These are phyloP conservation scores for Aurifilum marmelostoma DNA, from an alignment of 2,329 filamentous ascomycete genomes.

Conservation along the genomic window DNA sequence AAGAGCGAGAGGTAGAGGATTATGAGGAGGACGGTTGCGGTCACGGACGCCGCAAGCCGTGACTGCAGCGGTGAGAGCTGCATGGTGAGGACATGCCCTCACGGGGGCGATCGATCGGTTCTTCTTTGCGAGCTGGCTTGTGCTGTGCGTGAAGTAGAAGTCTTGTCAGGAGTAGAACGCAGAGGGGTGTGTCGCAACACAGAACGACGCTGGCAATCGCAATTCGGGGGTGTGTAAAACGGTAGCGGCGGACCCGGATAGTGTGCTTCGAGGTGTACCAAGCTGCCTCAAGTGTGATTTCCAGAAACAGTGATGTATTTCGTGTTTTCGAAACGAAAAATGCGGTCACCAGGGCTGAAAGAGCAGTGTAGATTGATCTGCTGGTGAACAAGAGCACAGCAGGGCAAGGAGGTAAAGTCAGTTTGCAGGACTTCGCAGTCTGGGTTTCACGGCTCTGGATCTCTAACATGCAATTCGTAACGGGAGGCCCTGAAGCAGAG, in stretches of 20 bases:
- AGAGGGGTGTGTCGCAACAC: neutral
- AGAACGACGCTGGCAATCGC: neutral
- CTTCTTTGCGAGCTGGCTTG: neutral
- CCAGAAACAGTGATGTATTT: neutral
- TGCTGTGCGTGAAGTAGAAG: neutral
- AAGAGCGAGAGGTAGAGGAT: conserved; percentile 64
- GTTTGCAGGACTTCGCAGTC: conserved; percentile 20
- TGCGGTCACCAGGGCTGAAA: neutral
- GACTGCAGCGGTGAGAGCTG: conserved; percentile 71
- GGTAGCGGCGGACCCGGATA: neutral
- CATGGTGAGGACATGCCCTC: conserved; percentile 53
- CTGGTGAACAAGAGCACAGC: conserved; percentile 6
- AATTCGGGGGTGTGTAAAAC: neutral
- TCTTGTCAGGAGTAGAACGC: neutral
- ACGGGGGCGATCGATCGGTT: conserved; percentile 37
- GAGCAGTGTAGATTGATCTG: neutral
- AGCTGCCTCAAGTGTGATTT: neutral
- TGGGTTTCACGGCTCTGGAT: conserved; percentile 20
- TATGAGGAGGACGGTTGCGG: conserved; percentile 62
- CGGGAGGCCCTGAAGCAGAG: conserved; percentile 2
- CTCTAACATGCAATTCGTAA: conserved; percentile 18
- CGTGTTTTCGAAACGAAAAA: neutral
- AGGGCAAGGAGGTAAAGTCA: conserved; percentile 5
- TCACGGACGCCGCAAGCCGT: conserved; percentile 69
- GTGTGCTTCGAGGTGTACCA: neutral